Percentiles rank a stretch among this genome's conserved stretches.
These are phyloP conservation scores for Blastobotrys petasosporus DNA, from an alignment of 1,139 yeast species.

Conservation along the genomic window DNA sequence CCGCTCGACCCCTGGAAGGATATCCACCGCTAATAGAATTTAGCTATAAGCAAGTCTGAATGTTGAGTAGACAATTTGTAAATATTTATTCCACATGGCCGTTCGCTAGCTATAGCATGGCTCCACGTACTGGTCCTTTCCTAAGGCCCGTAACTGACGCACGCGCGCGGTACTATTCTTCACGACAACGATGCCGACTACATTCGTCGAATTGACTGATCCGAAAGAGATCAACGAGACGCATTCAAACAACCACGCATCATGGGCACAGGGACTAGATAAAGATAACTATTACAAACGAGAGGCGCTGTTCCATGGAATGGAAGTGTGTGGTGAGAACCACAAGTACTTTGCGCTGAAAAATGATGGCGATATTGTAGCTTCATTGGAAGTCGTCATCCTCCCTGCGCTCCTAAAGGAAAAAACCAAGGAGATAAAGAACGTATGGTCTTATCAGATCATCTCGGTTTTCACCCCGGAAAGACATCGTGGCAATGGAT, in stretches of 20 bases:
- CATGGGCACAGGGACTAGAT: slow-evolving; percentile 43
- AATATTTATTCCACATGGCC: too few species aligned
- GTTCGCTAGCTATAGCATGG: too few species aligned
- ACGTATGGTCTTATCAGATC: slow-evolving; percentile 45
- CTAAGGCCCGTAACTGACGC: too few species aligned
- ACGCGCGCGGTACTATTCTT: too few species aligned
- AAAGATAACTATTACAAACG: slow-evolving; percentile 27
- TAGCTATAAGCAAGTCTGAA: too few species aligned
- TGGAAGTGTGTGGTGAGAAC: slow-evolving; percentile 26
- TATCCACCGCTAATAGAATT: too few species aligned
- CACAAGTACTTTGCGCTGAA: slow-evolving; percentile 11
- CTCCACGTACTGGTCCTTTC: too few species aligned
- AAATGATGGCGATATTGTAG: slow-evolving; percentile 32
- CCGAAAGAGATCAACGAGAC: slow-evolving; percentile 44
- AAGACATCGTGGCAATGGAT: slow-evolving; percentile 56
- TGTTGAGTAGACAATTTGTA: too few species aligned
- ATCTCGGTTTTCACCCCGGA: slow-evolving; percentile 65
- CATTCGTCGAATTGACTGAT: slow-evolving; percentile 28
- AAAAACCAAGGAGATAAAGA: slow-evolving; percentile 22
- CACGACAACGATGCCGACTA: not conserved
- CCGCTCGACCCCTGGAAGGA: too few species aligned
- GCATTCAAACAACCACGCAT: slow-evolving; percentile 41
- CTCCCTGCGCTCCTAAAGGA: slow-evolving; percentile 37
- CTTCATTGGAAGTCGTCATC: slow-evolving; percentile 43
- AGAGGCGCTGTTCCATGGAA: slow-evolving; percentile 23